phyloP scores from a whole-genome alignment of 495 filamentous ascomycete genomes.

The Penicillium ochrochloron region DNA sequence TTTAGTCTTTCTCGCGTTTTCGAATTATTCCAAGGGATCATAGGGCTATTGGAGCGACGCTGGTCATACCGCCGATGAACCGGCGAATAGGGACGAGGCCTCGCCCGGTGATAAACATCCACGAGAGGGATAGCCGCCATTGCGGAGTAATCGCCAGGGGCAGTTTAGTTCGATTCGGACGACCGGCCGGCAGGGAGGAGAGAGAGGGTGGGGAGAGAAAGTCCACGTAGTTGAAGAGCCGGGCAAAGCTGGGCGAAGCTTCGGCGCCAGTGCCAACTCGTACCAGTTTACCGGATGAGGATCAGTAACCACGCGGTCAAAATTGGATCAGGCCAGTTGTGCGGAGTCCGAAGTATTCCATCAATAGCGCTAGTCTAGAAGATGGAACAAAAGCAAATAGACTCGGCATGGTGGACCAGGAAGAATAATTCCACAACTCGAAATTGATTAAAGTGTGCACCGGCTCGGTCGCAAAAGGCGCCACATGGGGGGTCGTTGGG shows the following conservation, averaged over 20 bases:
- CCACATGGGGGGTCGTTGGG: constrained; percentile 6
- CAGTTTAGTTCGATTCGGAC: constrained; percentile 6
- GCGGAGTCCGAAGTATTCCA: not conserved
- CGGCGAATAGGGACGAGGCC: not conserved
- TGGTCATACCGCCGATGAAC: constrained; percentile 6
- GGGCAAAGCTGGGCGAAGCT: not conserved
- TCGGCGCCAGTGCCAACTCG: not conserved
- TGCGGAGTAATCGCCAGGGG: constrained; percentile 10
- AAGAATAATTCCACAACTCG: constrained; percentile 15
- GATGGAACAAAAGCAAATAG: not conserved
- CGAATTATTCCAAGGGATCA: constrained; percentile 15
- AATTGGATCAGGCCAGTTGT: not conserved
- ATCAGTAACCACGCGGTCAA: not conserved
- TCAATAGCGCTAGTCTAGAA: not conserved
- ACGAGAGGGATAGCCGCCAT: constrained; percentile 5
- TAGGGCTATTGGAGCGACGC: constrained; percentile 1
- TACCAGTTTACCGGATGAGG: not conserved
- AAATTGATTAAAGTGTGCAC: constrained; percentile 20
- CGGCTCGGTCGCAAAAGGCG: not conserved
- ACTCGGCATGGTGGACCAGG: not conserved
- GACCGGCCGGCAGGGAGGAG: not conserved
- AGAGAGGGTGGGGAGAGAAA: not conserved
- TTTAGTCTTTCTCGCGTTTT: constrained; percentile 11
- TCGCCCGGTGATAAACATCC: not conserved
- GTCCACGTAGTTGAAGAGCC: constrained; percentile 1